Conservation (phyloP, 2,329 filamentous ascomycete species). For the Beauveria sp. region DNA sequence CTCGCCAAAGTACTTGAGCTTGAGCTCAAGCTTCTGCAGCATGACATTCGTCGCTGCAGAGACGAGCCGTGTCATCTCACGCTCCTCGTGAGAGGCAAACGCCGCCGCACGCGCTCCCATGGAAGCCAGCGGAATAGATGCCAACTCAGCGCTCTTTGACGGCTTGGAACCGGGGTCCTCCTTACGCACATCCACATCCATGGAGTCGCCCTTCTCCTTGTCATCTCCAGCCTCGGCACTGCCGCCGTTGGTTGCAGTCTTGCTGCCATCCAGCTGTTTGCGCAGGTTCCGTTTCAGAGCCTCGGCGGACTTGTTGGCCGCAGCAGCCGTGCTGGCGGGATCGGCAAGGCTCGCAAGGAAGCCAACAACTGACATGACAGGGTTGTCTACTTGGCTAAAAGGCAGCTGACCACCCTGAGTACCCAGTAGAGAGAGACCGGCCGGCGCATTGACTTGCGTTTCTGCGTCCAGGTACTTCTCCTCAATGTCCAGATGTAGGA, state of each 20-base stretch:
- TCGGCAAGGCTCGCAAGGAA: constrained; percentile 90
- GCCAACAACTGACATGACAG: constrained; percentile 90
- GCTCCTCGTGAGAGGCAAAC: constrained; percentile 90
- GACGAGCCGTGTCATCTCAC: constrained; percentile 90
- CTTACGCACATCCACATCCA: constrained; percentile 55
- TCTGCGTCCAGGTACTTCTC: constrained; percentile 91
- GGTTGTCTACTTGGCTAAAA: constrained; percentile 89
- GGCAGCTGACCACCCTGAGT: constrained; percentile 73
- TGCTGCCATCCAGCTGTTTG: constrained; percentile 61
- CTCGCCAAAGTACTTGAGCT: constrained; percentile 92
- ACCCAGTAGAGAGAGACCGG: constrained; percentile 58
- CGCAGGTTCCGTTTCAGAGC: constrained; percentile 76
- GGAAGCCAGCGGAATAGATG: constrained; percentile 76
- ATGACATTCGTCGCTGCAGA: constrained; percentile 88
- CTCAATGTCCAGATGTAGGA: constrained; percentile 92
- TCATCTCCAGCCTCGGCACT: constrained; percentile 29
- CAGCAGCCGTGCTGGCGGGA: constrained; percentile 81
- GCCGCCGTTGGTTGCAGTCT: constrained; percentile 42
- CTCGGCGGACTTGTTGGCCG: constrained; percentile 79
- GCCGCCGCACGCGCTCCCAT: constrained; percentile 80
- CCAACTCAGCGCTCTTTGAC: constrained; percentile 43
- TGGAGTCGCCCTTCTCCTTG: constrained; percentile 51
- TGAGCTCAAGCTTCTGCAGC: constrained; percentile 92
- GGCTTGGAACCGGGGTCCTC: constrained; percentile 42
- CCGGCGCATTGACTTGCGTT: constrained; percentile 40